A percentile compares a stretch with the other conserved stretches of the same genome.
These are phyloP conservation scores for Phytophthora melonis DNA, from an alignment of 352 stramenopile species.

Conservation along the genomic window DNA sequence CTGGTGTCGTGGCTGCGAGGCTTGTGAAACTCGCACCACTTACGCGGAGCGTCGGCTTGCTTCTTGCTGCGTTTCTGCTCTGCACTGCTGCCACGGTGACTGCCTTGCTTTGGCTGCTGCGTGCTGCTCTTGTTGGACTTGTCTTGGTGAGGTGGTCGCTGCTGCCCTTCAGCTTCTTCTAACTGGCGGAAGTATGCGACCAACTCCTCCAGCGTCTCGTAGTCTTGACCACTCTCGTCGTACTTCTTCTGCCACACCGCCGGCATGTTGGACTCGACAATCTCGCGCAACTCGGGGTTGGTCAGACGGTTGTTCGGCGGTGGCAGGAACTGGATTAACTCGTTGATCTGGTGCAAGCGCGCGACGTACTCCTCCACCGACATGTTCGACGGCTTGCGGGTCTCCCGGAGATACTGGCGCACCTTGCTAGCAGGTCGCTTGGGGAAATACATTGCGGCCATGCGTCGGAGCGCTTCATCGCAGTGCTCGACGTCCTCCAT, in stretches of 20 bases:
- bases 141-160: not conserved
- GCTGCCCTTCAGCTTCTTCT: not conserved
- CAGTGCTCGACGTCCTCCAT: not conserved
- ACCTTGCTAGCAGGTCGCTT: not conserved
- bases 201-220: not conserved
- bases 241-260: not conserved
- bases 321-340: not conserved
- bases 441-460: not conserved
- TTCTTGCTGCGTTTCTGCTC: not conserved
- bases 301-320: not conserved
- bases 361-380: not conserved
- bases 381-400: not conserved
- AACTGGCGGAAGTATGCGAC: not conserved
- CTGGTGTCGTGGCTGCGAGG: not conserved
- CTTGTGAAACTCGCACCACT: not conserved
- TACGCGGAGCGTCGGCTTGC: not conserved
- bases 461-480: not conserved
- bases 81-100: no score
- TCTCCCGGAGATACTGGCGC: not conserved
- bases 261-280: not conserved
- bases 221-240: not conserved
- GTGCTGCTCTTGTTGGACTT: no score
- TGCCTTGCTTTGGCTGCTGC: no score
- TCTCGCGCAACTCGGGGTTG: not conserved
- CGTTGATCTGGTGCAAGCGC: not conserved